phyloP scores from a whole-genome alignment of 257 asterid genomes.

The Solanum dulcamara region DNA sequence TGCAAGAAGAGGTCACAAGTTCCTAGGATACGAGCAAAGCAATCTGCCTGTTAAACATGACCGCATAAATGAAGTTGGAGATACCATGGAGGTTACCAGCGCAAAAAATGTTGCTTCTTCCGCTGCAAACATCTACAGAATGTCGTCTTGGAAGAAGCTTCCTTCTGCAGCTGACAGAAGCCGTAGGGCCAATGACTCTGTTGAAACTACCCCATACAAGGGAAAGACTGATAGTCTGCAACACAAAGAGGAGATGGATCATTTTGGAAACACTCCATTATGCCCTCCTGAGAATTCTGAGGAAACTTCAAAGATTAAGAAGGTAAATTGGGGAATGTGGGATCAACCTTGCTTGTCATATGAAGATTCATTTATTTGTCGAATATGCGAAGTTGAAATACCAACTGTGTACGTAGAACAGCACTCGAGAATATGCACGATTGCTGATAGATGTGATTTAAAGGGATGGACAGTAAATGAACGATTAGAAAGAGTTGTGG shows the following conservation, averaged over 20 bases:
- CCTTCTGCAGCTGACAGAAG: slow-evolving; percentile 65
- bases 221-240: slow-evolving; percentile 28
- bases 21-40: slow-evolving; percentile 24
- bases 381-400: slow-evolving; percentile 97
- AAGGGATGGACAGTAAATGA: slow-evolving; percentile 85
- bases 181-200: slow-evolving; percentile 33
- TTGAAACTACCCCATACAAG: slow-evolving; percentile 30
- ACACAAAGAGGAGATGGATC: slow-evolving; percentile 25
- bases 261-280: slow-evolving; percentile 27
- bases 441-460: slow-evolving; percentile 93
- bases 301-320: slow-evolving; percentile 38
- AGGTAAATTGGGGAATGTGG: slow-evolving; percentile 60
- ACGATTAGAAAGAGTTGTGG: slow-evolving; percentile 75
- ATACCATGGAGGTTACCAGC: slow-evolving; percentile 38
- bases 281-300: slow-evolving; percentile 33
- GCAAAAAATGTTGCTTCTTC: slow-evolving; percentile 63
- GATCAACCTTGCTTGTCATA: slow-evolving; percentile 66
- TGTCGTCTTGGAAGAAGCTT: slow-evolving; percentile 98
- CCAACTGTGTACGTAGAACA: slow-evolving; percentile 88
- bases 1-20: slow-evolving; percentile 19
- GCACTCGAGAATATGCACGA: slow-evolving; percentile 89
- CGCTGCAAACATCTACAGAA: slow-evolving; percentile 71
- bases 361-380: slow-evolving; percentile 85
- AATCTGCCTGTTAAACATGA: slow-evolving; percentile 19
- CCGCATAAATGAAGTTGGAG: slow-evolving; percentile 34